Conservation (phyloP, 768 basidiomycete genomes). For the Boletus sp. region DNA sequence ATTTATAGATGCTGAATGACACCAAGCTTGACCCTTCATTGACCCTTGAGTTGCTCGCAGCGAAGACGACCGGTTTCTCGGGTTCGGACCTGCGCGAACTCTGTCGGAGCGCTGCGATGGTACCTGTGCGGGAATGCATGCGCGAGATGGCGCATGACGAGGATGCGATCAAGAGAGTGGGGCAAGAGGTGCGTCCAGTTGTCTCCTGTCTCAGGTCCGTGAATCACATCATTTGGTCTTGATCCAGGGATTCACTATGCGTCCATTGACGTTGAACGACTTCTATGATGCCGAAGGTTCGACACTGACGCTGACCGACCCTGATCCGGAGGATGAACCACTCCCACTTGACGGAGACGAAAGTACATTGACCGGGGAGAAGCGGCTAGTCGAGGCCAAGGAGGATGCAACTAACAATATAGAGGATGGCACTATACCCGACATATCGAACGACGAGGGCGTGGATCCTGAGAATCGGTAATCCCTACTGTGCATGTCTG, state of each 20-base stretch:
- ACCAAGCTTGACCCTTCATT: constrained; percentile 66
- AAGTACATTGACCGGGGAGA: neutral
- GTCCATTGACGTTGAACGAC: constrained; percentile 69
- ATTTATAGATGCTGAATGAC: constrained; percentile 75
- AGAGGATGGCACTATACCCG: neutral
- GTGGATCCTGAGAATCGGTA: constrained; percentile 4
- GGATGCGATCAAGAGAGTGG: constrained; percentile 45
- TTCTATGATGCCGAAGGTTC: constrained; percentile 51
- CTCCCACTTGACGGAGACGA: constrained; percentile 4
- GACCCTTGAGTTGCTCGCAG: constrained; percentile 60
- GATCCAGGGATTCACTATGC: constrained; percentile 69
- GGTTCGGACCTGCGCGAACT: constrained; percentile 92
- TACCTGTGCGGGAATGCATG: constrained; percentile 84
- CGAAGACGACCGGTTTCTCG: constrained; percentile 69
- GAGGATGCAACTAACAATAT: neutral
- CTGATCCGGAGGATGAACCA: constrained; percentile 31
- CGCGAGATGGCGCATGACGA: constrained; percentile 46
- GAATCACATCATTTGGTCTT: neutral
- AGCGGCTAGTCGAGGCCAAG: constrained; percentile 1
- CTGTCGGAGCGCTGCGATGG: constrained; percentile 93
- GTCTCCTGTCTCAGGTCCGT: neutral
- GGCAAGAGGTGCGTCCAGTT: constrained; percentile 38
- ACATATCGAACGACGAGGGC: neutral
- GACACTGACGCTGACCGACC: constrained; percentile 22
- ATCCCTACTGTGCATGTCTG: neutral